phyloP scores from a whole-genome alignment of 345 rosid genomes.

The Brassica juncea region DNA sequence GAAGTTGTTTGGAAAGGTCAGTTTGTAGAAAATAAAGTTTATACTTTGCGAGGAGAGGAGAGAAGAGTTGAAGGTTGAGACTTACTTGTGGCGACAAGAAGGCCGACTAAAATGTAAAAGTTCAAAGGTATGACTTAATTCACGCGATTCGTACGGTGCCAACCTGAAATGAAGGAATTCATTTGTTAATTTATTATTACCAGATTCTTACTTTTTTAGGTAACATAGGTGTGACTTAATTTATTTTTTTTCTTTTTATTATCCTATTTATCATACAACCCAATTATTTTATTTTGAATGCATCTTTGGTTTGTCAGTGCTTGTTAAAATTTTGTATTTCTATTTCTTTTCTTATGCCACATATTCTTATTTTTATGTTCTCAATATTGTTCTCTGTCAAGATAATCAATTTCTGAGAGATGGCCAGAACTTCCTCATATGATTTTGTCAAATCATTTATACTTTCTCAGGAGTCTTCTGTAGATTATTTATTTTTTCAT shows the following conservation, averaged over 20 bases:
- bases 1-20: background rate
- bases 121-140: slow-evolving; percentile 8
- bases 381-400: too few relatives aligned
- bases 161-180: slow-evolving; percentile 5
- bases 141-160: background rate
- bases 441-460: too few relatives aligned
- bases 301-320: background rate
- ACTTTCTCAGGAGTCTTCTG: too few relatives aligned
- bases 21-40: background rate
- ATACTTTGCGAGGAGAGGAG: slow-evolving; percentile 20
- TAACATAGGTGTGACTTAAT: too few relatives aligned
- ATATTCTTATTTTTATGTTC: too few relatives aligned
- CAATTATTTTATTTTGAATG: background rate
- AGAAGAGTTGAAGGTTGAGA: background rate
- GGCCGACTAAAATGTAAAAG: background rate
- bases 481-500: background rate
- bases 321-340: background rate
- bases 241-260: too few relatives aligned
- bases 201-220: background rate
- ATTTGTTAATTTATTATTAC: background rate
- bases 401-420: too few relatives aligned
- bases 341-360: background rate
- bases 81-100: slow-evolving; percentile 12
- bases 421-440: too few relatives aligned
- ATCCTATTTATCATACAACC: background rate